These are phyloP conservation scores for Venturia oleaginea DNA, from an alignment of 2,329 filamentous ascomycete genomes.

Conservation along the genomic window DNA sequence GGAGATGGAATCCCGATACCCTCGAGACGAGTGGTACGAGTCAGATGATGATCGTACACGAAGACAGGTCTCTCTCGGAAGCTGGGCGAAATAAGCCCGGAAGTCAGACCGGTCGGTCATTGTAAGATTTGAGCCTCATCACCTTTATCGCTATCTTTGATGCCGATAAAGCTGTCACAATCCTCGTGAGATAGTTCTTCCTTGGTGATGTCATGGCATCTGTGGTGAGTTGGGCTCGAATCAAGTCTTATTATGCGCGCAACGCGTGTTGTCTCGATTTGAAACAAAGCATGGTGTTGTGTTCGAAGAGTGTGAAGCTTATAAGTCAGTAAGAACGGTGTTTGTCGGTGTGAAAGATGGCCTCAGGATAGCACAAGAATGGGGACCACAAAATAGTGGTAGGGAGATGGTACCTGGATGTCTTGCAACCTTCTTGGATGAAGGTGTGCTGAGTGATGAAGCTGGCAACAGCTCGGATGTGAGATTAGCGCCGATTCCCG, in stretches of 20 bases:
- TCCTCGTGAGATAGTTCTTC: not conserved
- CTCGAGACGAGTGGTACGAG: not conserved
- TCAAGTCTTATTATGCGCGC: not conserved
- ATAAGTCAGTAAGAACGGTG: not conserved
- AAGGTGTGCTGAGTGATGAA: not conserved
- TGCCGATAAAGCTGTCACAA: not conserved
- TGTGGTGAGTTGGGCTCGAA: not conserved
- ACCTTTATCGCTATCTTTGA: not conserved
- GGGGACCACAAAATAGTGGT: not conserved
- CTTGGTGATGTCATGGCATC: not conserved
- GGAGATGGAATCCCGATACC: not conserved
- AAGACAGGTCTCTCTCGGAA: not conserved
- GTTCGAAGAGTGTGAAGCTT: not conserved
- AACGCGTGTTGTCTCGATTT: not conserved
- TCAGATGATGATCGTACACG: not conserved
- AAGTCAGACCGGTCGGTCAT: not conserved
- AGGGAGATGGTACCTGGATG: not conserved
- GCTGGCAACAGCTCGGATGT: not conserved
- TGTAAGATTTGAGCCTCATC: not conserved
- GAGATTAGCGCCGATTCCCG: not conserved
- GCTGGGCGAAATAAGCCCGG: not conserved
- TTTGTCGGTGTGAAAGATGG: not conserved
- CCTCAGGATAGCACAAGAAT: not conserved
- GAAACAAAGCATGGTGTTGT: not conserved
- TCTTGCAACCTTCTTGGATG: not conserved